Base-by-base conservation (phyloP, 176 grass and related monocot species). In the Thinopyrum elongatum region DNA sequence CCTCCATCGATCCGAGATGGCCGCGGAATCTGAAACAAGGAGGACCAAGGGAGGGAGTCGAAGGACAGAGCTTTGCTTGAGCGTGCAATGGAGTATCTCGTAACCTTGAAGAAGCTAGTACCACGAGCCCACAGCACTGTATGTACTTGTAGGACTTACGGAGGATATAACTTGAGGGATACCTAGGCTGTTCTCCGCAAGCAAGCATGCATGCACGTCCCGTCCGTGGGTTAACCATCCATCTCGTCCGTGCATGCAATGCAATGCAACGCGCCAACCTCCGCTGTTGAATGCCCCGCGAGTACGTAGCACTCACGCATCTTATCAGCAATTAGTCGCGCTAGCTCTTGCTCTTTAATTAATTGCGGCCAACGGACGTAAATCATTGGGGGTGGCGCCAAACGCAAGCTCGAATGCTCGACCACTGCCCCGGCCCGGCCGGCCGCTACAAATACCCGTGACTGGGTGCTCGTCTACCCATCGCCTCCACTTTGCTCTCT, bases 381-480 rank as follows among this genome's bases (percentile, higher is more conserved):
- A 27, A 82, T 57, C 6, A 57, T 70, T 26, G 44, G 44, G n/a
- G 49, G 16, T 53, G 49, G 49, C 49, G 49, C 49, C 49, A 7
- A 53, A 53, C 16, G 49, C 49, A 53, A 53, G 16, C 49, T 53
- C 49, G 16, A 19, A 17, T 1, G 49, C 17, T 19, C 49, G 6
- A 17, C 0, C 49, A 53, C 16, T 53, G 2, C 16, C 49, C 49
- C 49, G 49, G 49, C 16, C 49, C 49, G 49, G 49, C 49, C 49
- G 49, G 49, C 49, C 10, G 72, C 41, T 87, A 81, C 65, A 87
- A 87, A 81, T 75, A 5, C 30, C 42, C 0, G 19, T 19, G 49
- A 2, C 16, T 19, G 6, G 49, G 49, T 26, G 59, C n/a, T 39
- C 31, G 10, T 13, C 22, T 81, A 62, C 22, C 33, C 65, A 26